A percentile compares a stretch with the other conserved stretches of the same genome.
phyloP scores from a whole-genome alignment of 2,329 filamentous ascomycete genomes.

The Arachnopeziza araneosa region DNA sequence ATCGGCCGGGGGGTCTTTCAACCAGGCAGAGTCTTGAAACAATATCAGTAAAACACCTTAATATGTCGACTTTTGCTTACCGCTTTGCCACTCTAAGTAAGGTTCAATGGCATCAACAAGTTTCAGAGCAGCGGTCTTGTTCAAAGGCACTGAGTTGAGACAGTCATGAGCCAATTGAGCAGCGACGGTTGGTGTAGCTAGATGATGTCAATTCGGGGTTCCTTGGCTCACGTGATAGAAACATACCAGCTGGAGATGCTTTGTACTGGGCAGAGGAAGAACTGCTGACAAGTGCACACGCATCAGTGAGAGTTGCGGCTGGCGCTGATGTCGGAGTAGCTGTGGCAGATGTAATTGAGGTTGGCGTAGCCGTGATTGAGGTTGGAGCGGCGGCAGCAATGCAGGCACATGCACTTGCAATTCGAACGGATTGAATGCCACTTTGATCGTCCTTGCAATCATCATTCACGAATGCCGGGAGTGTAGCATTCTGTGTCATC shows the following conservation, averaged over 20 bases:
- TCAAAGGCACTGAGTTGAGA: constrained; percentile 27
- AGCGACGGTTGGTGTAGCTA: constrained; percentile 25
- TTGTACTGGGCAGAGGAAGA: constrained; percentile 18
- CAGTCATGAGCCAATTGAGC: constrained; percentile 28
- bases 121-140: constrained; percentile 21
- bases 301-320: not conserved
- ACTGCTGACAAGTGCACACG: constrained; percentile 26
- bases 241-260: constrained; percentile 19
- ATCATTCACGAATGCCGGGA: not conserved
- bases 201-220: not conserved
- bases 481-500: not conserved
- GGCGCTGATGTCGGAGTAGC: not conserved
- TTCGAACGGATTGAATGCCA: not conserved
- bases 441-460: not conserved
- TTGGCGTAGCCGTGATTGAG: not conserved
- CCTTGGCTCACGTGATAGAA: not conserved
- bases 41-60: constrained; percentile 3
- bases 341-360: not conserved
- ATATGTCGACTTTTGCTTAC: constrained; percentile 10
- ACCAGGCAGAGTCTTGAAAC: constrained; percentile 24
- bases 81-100: constrained; percentile 29
- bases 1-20: constrained; percentile 45
- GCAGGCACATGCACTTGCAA: not conserved
- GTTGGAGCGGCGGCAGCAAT: not conserved
- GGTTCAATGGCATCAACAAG: constrained; percentile 23